Evolutionary conservation across 2,329 filamentous ascomycete genomes (phyloP).

Genomic region (Penicillium concentricum): DNA sequence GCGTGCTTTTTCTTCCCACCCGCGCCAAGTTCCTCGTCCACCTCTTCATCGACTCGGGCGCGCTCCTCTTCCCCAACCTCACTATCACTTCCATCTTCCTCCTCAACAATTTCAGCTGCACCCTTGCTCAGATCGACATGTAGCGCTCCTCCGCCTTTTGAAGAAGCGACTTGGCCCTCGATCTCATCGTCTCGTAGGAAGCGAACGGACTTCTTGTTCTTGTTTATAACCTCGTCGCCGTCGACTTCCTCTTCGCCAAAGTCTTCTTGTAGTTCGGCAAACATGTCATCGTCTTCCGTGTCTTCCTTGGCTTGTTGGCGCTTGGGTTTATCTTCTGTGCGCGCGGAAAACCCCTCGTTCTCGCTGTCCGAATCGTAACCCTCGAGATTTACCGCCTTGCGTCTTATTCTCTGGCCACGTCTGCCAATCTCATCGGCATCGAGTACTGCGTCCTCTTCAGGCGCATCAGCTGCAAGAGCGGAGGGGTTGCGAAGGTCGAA

Average conservation of each 20-base stretch:
- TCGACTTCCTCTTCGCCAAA: slow-evolving; percentile 54
- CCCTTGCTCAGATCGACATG: slow-evolving; percentile 54
- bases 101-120: slow-evolving; percentile 57
- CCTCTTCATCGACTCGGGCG: slow-evolving; percentile 69
- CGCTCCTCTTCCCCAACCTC: slow-evolving; percentile 65
- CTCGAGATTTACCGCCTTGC: slow-evolving; percentile 92
- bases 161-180: slow-evolving; percentile 72
- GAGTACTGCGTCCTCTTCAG: slow-evolving; percentile 71
- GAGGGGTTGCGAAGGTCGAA: slow-evolving; percentile 96
- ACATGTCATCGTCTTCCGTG: slow-evolving; percentile 69
- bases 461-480: slow-evolving; percentile 78
- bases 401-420: slow-evolving; percentile 71
- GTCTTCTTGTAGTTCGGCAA: slow-evolving; percentile 67
- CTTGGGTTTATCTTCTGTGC: slow-evolving; percentile 62
- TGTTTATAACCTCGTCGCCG: slow-evolving; percentile 51
- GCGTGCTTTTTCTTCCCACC: slow-evolving; percentile 91
- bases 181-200: slow-evolving; percentile 67
- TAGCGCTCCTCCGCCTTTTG: slow-evolving; percentile 72
- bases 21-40: slow-evolving; percentile 87
- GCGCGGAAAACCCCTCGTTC: slow-evolving; percentile 81
- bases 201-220: slow-evolving; percentile 61
- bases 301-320: slow-evolving; percentile 34
- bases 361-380: slow-evolving; percentile 94
- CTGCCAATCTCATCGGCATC: slow-evolving; percentile 90
- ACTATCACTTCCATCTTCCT: slow-evolving; percentile 58